Evolutionary conservation across 1,139 yeast species (phyloP), one percentile per base, ranked within the genome.

Genomic region (Geotrichum histeridarum): DNA sequence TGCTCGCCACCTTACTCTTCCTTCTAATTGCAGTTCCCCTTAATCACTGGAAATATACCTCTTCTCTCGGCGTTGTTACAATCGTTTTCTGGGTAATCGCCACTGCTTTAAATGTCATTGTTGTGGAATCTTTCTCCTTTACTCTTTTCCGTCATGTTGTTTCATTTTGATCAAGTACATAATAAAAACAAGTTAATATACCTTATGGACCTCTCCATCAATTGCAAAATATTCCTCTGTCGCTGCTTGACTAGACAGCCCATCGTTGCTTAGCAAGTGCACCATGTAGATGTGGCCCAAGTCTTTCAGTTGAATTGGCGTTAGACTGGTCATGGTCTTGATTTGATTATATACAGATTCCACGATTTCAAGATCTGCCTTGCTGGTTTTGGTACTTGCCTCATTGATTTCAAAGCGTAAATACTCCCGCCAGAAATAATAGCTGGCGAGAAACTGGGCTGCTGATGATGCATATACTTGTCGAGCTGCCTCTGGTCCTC

Each of bases 11-110:
- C 41, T 70, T 89, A 48, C 48, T 79, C 1, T 70, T 83, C 39
- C 70, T 87, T 51, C 65, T 81, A 14, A 56, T 80, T 2, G 68
- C 76, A 12, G 81, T 88, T 7, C 90, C 93, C 0, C 59, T 75
- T 33, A 84, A 84, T 63, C 69, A 73, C 8, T 89, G 95, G 95
- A 70, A 70, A 58, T 74, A 89, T 69, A 82, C 84, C 55, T 71
- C 77, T 54, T 68, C 69, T 44, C 77, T 85, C 30, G 95, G 95
- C 0, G 50, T 66, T 8, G 63, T 73, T 1, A 75, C 83, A 61
- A 74, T 87, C 27, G 60, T 70, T 1, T 71, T 81, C 41, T 86
- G 93, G 93, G 56, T 73, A 2, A 36, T 75, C 2, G 79, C 71
- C 17, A 70, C 73, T 2, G 35, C 57, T 11, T 45, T 67, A 33